These are phyloP conservation scores for Parastagonospora nodorum DNA, from an alignment of 2,329 filamentous ascomycete genomes.

Conservation along the genomic window DNA sequence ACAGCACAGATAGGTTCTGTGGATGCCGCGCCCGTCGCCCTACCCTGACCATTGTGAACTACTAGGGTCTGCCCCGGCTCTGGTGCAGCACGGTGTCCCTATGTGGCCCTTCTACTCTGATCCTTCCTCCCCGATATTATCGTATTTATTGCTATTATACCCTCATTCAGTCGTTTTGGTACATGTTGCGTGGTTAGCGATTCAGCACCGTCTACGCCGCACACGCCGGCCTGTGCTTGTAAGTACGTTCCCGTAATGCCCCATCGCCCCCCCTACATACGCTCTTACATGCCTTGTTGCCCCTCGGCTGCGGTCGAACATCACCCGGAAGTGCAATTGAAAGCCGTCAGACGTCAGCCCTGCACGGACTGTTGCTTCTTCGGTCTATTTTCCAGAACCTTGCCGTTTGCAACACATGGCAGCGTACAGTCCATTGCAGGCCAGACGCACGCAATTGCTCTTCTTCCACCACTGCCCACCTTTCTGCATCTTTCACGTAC, in stretches of 20 bases:
- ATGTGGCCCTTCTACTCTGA: conserved; percentile 29
- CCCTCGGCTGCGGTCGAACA: conserved; percentile 41
- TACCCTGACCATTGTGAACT: conserved; percentile 22
- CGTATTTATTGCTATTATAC: conserved; percentile 37
- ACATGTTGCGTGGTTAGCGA: conserved; percentile 30
- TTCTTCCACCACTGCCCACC: conserved; percentile 36
- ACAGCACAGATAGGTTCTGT: conserved; percentile 25
- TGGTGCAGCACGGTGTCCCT: conserved; percentile 34
- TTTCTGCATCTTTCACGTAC: conserved; percentile 30
- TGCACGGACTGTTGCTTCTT: conserved; percentile 46
- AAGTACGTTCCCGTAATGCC: conserved; percentile 28
- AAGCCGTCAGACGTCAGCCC: conserved; percentile 43
- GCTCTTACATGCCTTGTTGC: conserved; percentile 34
- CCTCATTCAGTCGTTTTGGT: conserved; percentile 23
- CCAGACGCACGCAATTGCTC: conserved; percentile 42
- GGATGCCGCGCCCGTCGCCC: conserved; percentile 22
- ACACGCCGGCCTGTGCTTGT: conserved; percentile 34
- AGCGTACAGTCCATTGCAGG: conserved; percentile 38
- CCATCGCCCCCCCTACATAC: conserved; percentile 22
- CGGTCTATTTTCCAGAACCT: conserved; percentile 40
- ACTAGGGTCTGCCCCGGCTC: conserved; percentile 27
- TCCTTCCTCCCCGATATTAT: conserved; percentile 34
- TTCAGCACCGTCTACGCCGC: conserved; percentile 37
- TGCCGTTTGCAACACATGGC: conserved; percentile 41
- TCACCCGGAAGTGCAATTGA: conserved; percentile 39